Conservation (phyloP, 306 rosid genomes). For the Vigna angularis region DNA sequence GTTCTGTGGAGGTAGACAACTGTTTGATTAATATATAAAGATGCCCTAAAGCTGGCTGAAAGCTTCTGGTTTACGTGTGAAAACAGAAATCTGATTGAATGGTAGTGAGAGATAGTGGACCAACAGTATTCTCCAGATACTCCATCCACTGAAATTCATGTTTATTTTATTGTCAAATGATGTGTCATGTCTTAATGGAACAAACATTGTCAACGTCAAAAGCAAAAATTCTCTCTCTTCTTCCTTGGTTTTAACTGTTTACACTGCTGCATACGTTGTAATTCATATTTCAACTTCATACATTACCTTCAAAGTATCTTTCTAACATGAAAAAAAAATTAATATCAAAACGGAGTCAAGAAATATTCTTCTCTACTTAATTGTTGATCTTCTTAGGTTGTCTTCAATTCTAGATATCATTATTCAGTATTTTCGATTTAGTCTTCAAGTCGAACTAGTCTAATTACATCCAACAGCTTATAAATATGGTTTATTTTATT, state of each 20-base stretch:
- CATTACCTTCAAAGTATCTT: too few relatives aligned
- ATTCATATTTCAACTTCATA: too few relatives aligned
- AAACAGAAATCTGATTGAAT: conserved; percentile 20
- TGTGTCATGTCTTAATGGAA: background rate
- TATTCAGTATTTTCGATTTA: too few relatives aligned
- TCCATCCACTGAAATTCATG: conserved; percentile 32
- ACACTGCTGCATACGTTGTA: too few relatives aligned
- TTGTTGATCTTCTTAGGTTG: too few relatives aligned
- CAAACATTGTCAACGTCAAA: conserved; percentile 28
- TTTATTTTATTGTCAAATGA: background rate
- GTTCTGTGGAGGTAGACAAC: conserved; percentile 16
- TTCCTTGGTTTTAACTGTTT: background rate
- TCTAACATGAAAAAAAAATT: too few relatives aligned
- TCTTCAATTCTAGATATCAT: too few relatives aligned
- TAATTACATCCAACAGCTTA: accelerated
- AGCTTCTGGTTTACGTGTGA: conserved; percentile 42
- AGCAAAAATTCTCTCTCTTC: background rate
- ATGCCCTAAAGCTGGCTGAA: background rate
- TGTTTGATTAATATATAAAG: conserved; percentile 36
- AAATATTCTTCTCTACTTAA: too few relatives aligned
- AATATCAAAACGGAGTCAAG: too few relatives aligned
- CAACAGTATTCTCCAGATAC: conserved; percentile 20
- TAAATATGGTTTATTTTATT: too few relatives aligned
- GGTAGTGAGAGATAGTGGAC: conserved; percentile 45
- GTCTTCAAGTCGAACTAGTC: accelerated